phyloP scores from a whole-genome alignment of 495 filamentous ascomycete species.

The Aspergillus haitiensis region DNA sequence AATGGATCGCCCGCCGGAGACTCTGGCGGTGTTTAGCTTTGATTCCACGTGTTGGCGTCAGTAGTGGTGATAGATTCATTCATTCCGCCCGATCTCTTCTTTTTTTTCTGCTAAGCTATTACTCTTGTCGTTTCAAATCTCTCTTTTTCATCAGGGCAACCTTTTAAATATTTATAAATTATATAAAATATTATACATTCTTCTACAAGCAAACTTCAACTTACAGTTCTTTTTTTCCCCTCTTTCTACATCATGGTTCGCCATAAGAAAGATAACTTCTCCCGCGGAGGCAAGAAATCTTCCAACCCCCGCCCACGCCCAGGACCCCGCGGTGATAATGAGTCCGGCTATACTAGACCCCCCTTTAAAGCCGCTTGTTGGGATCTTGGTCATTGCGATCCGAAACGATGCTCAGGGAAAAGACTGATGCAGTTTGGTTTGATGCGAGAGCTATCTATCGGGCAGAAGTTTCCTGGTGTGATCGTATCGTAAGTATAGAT shows the following conservation, averaged over 20 bases:
- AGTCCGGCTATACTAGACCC: slow-evolving; percentile 48
- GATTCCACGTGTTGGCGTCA: slow-evolving; percentile 26
- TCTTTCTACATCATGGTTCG: slow-evolving; percentile 61
- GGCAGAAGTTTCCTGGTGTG: slow-evolving; percentile 86
- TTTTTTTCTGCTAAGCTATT: not conserved
- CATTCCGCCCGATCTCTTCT: not conserved
- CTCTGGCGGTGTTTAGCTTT: slow-evolving; percentile 20
- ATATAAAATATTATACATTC: not conserved
- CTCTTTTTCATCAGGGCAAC: not conserved
- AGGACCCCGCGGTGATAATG: slow-evolving; percentile 46
- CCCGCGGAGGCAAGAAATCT: slow-evolving; percentile 66
- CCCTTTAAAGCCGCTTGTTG: slow-evolving; percentile 92
- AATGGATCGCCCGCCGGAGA: slow-evolving; percentile 11
- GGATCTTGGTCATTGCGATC: slow-evolving; percentile 97
- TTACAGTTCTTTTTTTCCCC: too few relatives aligned
- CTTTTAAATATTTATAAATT: not conserved
- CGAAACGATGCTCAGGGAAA: slow-evolving; percentile 95
- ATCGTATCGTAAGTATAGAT: slow-evolving; percentile 68
- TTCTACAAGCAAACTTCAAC: too few relatives aligned
- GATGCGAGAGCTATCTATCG: slow-evolving; percentile 90
- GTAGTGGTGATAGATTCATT: not conserved
- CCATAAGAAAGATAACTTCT: slow-evolving; percentile 89
- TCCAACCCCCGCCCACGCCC: slow-evolving; percentile 51
- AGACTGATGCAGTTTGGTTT: slow-evolving; percentile 84
- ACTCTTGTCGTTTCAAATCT: too few relatives aligned